These are phyloP conservation scores for Guadua angustifolia DNA, from an alignment of 176 grass and related monocot species.

Conservation along the genomic window DNA sequence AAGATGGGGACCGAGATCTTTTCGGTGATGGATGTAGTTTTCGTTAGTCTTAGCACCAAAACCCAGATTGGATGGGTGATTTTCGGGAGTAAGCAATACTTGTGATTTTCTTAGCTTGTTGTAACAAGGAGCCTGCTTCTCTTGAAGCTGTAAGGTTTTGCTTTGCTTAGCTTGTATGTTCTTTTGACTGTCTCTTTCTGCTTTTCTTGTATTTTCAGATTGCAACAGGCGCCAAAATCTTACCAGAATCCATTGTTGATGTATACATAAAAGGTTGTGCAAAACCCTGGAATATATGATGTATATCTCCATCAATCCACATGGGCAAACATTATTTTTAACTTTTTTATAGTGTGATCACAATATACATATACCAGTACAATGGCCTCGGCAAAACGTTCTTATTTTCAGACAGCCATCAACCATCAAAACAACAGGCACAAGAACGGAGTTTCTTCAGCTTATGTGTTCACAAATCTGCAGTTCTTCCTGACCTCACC, in stretches of 20 bases:
- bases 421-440: slow-evolving; percentile 32
- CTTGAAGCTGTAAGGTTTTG: neutral
- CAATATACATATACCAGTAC: slow-evolving; percentile 25
- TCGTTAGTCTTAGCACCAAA: no score
- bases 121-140: neutral
- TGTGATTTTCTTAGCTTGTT: no score
- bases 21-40: no score
- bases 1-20: no score
- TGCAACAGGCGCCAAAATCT: slow-evolving; percentile 13
- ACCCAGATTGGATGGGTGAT: no score
- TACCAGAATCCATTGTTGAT: neutral
- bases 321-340: neutral
- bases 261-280: slow-evolving; percentile 9
- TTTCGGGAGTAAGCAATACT: no score
- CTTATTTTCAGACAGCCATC: slow-evolving; percentile 32
- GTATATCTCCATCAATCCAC: slow-evolving; percentile 13
- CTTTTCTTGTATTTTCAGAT: slow-evolving; percentile 10
- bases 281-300: slow-evolving; percentile 29
- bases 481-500: slow-evolving; percentile 91
- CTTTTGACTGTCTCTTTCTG: neutral
- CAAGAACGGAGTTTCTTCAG: slow-evolving; percentile 13
- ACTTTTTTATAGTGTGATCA: neutral
- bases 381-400: slow-evolving; percentile 41
- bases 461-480: slow-evolving; percentile 92
- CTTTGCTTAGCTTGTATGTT: neutral